Evolutionary conservation across 2,329 filamentous ascomycete species (phyloP).

Genomic region (Venturia pyrina): DNA sequence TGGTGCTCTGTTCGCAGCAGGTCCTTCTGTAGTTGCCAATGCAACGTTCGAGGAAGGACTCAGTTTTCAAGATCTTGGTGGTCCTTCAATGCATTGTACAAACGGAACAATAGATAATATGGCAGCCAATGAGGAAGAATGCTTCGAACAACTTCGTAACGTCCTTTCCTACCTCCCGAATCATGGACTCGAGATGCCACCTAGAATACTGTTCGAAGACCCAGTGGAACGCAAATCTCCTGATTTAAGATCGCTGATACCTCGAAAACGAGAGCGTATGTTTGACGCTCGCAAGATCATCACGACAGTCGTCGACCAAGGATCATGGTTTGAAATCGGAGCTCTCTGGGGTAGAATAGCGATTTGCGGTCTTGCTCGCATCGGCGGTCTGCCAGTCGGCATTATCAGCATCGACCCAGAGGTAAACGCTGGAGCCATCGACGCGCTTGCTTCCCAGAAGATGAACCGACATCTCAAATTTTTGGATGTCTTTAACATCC

Average conservation of each 20-base stretch:
- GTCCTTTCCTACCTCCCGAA: conserved; percentile 50
- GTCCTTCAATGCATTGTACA: conserved; percentile 50
- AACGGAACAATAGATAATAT: conserved; percentile 59
- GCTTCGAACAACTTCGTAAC: conserved; percentile 50
- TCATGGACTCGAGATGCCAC: conserved; percentile 45
- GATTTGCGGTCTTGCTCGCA: conserved; percentile 49
- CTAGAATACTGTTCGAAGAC: conserved; percentile 37
- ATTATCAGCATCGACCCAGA: conserved; percentile 53
- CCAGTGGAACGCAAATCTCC: conserved; percentile 39
- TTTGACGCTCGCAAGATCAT: conserved; percentile 51
- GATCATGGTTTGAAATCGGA: conserved; percentile 55
- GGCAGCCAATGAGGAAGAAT: conserved; percentile 49
- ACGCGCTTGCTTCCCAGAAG: conserved; percentile 52
- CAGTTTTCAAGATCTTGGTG: conserved; percentile 48
- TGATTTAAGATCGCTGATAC: conserved; percentile 45
- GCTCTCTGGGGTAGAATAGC: conserved; percentile 51
- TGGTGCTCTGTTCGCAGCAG: conserved; percentile 53
- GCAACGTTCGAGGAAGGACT: conserved; percentile 57
- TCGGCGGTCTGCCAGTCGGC: conserved; percentile 48
- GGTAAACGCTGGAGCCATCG: conserved; percentile 50
- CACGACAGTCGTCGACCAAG: conserved; percentile 43
- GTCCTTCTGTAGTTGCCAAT: conserved; percentile 50
- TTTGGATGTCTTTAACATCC: conserved; percentile 56
- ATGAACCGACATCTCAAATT: conserved; percentile 51
- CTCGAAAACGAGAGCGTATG: conserved; percentile 47